These are phyloP conservation scores for Porcisia hertigi DNA, from an alignment of 208 protist genomes.

Conservation along the genomic window DNA sequence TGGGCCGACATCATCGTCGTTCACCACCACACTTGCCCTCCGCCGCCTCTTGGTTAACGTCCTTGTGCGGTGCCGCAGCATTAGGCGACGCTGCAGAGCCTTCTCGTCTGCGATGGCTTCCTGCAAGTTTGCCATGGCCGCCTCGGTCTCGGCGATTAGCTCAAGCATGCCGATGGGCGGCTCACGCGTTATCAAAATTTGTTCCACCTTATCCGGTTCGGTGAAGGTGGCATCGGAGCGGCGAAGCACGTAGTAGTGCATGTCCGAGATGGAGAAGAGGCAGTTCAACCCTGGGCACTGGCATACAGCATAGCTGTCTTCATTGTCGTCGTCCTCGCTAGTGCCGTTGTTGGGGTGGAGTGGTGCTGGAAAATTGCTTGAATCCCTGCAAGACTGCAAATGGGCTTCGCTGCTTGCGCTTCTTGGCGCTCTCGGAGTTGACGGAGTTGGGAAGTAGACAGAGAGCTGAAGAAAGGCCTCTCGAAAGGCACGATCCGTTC, in stretches of 20 bases:
- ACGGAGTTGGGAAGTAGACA: slow-evolving; percentile 53
- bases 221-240: slow-evolving; percentile 59
- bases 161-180: slow-evolving; percentile 57
- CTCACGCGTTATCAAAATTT: slow-evolving; percentile 70
- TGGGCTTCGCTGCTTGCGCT: background rate
- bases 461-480: slow-evolving; percentile 41
- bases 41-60: slow-evolving; percentile 3
- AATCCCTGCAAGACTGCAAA: background rate
- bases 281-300: slow-evolving; percentile 61
- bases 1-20: background rate
- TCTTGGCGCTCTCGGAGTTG: background rate
- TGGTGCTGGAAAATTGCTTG: background rate
- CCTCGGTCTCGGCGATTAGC: slow-evolving; percentile 57
- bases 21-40: slow-evolving; percentile 2
- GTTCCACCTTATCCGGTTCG: slow-evolving; percentile 41
- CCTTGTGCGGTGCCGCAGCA: background rate
- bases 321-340: slow-evolving; percentile 17
- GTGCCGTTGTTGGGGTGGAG: slow-evolving; percentile 8
- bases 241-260: slow-evolving; percentile 50
- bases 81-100: slow-evolving; percentile 36
- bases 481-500: slow-evolving; percentile 36
- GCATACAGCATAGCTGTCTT: slow-evolving; percentile 37
- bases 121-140: slow-evolving; percentile 64
- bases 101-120: slow-evolving; percentile 76
- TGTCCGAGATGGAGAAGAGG: slow-evolving; percentile 58